Evolutionary conservation across 768 basidiomycete species (phyloP), one percentile per base, ranked within the genome.

Genomic region (Auricularia auricula-judae): DNA sequence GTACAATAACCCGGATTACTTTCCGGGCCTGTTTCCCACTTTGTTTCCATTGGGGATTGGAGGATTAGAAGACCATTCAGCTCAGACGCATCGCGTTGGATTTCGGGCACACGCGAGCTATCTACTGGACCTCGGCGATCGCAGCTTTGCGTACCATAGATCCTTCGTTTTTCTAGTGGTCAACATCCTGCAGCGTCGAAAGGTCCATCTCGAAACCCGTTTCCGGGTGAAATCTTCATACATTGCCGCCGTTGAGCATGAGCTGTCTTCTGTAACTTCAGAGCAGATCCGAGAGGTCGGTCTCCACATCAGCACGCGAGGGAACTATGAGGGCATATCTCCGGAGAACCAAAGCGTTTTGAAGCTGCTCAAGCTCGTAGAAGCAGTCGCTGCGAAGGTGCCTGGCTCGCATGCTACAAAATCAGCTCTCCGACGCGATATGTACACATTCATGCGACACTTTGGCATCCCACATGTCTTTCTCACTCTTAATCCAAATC

Each of bases 391-490:
- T 39, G 39, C 39, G 1, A 39, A 39, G 39, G 39, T 39, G 7
- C 39, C 39, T 2, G 39, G 39, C 1, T 7, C 8, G 1, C 39
- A 39, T 3, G 39, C 39, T 7, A 65, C 72, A 1, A 76, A 76
- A 42, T 56, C 73, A 0, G 64, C 36, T 29, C 42, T 66, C 5
- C 54, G 70, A 3, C 69, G 69, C 65, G 69, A 72, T 16, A 74
- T 76, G 5, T n/a, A 66, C 0, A 69, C 61, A 29, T 76, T 76
- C 58, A 71, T 68, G 18, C 72, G 68, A 3, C 70, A 68, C 56
- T 75, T 75, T 65, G 72, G 75, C n/a, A 4, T 76, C 5, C 69
- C 71, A 2, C 72, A 68, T 10, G 23, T 75, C 0, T 75, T 67
- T 53, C 66, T 75, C 11, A 75, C 72, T 0, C 65, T 73, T 36